Evolutionary conservation across 1,139 yeast species (phyloP).

Genomic region (Diutina sp.): DNA sequence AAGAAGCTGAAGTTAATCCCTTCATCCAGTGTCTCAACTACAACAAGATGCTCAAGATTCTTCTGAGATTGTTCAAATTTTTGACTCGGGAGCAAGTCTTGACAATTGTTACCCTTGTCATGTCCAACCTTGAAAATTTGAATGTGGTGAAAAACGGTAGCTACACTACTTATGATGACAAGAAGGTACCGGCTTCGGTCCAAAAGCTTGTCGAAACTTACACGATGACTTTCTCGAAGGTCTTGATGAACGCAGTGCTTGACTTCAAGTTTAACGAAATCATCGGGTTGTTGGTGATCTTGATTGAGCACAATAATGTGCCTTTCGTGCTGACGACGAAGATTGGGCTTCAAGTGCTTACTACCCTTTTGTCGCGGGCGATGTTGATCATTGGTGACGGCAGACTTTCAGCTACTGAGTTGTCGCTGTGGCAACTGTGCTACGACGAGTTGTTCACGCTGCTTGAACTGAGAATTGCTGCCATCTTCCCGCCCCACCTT

Average conservation of each 20-base stretch:
- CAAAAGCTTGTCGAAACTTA: conserved; percentile 66
- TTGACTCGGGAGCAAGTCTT: conserved; percentile 67
- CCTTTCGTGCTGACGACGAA: conserved; percentile 71
- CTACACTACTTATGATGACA: conserved; percentile 48
- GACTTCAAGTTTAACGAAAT: conserved; percentile 77
- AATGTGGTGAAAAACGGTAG: conserved; percentile 72
- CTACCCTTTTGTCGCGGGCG: conserved; percentile 83
- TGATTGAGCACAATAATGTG: conserved; percentile 62
- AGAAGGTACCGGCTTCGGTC: conserved; percentile 39
- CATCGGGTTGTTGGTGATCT: conserved; percentile 63
- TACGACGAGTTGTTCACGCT: conserved; percentile 75
- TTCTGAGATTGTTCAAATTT: conserved; percentile 82
- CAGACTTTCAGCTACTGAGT: conserved; percentile 41
- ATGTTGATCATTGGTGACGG: conserved; percentile 86
- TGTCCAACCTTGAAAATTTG: conserved; percentile 72
- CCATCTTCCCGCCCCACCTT: conserved; percentile 67
- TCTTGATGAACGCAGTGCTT: conserved; percentile 72
- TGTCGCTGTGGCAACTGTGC: conserved; percentile 66
- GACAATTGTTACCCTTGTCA: conserved; percentile 66
- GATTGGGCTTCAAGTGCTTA: conserved; percentile 75
- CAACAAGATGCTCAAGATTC: conserved; percentile 79
- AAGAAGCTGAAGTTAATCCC: conserved; percentile 44
- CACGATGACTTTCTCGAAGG: conserved; percentile 74
- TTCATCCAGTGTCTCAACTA: conserved; percentile 76
- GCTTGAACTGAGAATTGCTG: conserved; percentile 65